Percentiles rank a stretch among this genome's conserved stretches.
Conservation (phyloP, 2,329 filamentous ascomycete species). For the Sordariomycetes sp. region DNA sequence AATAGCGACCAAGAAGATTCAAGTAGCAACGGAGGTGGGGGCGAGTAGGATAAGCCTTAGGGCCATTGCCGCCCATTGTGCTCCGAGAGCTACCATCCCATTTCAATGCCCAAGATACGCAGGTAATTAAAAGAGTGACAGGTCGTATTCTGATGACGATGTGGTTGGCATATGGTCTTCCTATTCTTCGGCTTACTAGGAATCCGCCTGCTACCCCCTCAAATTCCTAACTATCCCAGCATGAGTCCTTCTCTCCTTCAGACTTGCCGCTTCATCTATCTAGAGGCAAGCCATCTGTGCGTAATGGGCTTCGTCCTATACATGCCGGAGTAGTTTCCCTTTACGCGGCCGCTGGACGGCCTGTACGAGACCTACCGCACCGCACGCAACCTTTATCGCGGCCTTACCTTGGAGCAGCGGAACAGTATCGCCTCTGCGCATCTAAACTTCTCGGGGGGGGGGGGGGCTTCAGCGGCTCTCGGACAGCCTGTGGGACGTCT, state of each 20-base stretch:
- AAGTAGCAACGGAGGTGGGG: background rate
- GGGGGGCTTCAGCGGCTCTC: too few relatives aligned
- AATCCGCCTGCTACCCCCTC: background rate
- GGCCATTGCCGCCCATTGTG: background rate
- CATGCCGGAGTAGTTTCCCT: too few relatives aligned
- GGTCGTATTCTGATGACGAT: background rate
- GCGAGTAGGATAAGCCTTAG: background rate
- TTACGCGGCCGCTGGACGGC: background rate
- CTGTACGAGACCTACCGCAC: background rate
- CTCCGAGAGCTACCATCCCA: background rate
- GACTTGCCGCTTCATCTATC: background rate
- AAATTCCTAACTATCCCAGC: background rate
- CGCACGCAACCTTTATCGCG: background rate
- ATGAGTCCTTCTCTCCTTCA: background rate
- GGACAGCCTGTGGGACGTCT: background rate
- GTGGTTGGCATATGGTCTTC: background rate
- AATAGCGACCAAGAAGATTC: background rate
- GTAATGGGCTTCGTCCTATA: background rate
- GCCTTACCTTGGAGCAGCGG: background rate
- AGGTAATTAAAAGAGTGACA: background rate
- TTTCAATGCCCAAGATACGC: background rate
- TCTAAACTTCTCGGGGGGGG: background rate
- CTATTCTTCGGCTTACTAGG: background rate
- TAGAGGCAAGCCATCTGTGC: background rate
- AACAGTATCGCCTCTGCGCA: background rate